Conservation (phyloP, 257 asterid species). For the Agastache rugosa region DNA sequence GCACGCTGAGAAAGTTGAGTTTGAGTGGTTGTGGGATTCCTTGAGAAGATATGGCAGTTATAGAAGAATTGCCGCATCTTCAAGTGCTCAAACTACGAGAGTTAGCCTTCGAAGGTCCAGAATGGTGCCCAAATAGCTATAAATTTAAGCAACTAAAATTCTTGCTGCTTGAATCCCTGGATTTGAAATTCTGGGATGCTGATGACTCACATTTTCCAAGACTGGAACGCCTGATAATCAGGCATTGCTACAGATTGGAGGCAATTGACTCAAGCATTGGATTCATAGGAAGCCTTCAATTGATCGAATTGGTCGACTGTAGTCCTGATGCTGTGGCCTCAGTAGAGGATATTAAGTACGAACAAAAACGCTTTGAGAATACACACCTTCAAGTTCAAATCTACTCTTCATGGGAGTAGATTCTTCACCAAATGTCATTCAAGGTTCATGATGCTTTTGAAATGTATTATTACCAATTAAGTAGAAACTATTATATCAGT, state of each 20-base stretch:
- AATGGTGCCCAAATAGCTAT: not conserved
- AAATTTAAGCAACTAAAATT: not conserved
- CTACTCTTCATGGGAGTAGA: not conserved
- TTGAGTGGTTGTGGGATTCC: constrained; percentile 34
- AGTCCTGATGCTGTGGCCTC: not conserved
- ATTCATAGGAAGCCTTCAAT: too few species aligned
- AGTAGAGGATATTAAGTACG: not conserved
- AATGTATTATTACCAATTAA: too few species aligned
- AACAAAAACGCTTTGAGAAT: not conserved
- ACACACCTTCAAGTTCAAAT: not conserved
- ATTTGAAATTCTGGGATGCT: constrained; percentile 23
- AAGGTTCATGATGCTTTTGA: too few species aligned
- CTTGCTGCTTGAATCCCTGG: constrained; percentile 32
- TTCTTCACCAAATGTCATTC: too few species aligned
- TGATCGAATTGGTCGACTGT: constrained; percentile 9
- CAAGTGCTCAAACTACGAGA: constrained; percentile 35
- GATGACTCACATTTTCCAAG: constrained; percentile 17
- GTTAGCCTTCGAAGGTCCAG: constrained; percentile 29
- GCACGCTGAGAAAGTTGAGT: constrained; percentile 25
- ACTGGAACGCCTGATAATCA: constrained; percentile 31
- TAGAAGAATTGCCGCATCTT: constrained; percentile 29
- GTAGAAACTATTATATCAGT: too few species aligned
- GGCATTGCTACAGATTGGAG: constrained; percentile 7
- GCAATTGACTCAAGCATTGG: not conserved
- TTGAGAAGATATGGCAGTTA: constrained; percentile 38